Conservation (phyloP, 2,329 filamentous ascomycete genomes). For the Orbilia blumenaviensis region DNA sequence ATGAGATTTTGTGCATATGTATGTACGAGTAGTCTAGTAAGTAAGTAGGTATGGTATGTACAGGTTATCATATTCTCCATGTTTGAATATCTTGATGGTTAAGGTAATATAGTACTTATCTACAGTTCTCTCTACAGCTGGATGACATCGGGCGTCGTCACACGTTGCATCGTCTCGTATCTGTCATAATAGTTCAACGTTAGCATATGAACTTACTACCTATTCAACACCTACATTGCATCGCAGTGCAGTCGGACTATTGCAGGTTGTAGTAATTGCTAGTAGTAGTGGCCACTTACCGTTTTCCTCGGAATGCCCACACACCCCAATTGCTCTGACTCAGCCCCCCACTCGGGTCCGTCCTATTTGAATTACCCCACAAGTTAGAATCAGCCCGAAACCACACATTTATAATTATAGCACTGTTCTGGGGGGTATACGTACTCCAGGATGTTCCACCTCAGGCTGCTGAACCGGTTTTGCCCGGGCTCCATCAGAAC, state of each 20-base stretch:
- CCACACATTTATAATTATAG: neutral
- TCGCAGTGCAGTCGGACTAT: too few relatives aligned
- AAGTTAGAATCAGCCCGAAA: constrained; percentile 8
- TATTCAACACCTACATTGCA: neutral
- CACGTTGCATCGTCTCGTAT: constrained; percentile 54
- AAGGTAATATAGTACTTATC: too few relatives aligned
- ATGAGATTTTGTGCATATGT: constrained; percentile 9
- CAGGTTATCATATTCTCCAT: neutral
- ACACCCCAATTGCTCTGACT: constrained; percentile 97
- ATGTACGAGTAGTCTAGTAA: neutral
- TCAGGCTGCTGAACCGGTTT: constrained; percentile 89
- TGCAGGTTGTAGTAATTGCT: too few relatives aligned
- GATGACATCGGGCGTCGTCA: constrained; percentile 52
- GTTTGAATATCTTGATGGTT: too few relatives aligned
- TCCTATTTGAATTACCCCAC: neutral
- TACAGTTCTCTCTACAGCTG: constrained; percentile 37
- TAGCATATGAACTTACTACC: too few relatives aligned
- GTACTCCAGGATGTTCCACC: constrained; percentile 96
- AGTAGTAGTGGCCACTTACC: constrained; percentile 66
- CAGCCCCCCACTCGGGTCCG: constrained; percentile 68
- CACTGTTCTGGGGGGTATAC: constrained; percentile 63
- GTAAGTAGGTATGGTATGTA: neutral
- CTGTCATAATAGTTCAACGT: constrained; percentile 10
- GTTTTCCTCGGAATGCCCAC: constrained; percentile 97
- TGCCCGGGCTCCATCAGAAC: constrained; percentile 89